These are phyloP conservation scores for Carex scoparia DNA, from an alignment of 176 grass and related monocot genomes.

Conservation along the genomic window DNA sequence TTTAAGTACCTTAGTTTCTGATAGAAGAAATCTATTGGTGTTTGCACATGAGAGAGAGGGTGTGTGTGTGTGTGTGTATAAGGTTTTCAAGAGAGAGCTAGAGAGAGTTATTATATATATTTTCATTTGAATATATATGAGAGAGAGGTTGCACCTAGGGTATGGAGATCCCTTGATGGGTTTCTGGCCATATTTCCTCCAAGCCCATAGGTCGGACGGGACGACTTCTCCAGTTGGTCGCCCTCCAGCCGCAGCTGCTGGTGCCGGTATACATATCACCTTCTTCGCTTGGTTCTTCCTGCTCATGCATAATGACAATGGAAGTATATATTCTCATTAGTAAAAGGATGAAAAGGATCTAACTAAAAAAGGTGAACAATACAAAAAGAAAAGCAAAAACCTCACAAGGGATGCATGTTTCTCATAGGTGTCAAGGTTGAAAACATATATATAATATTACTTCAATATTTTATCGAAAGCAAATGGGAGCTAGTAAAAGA, in stretches of 20 bases:
- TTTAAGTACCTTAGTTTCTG: conserved; percentile 21
- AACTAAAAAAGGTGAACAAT: neutral
- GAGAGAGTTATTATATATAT: neutral
- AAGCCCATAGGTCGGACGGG: conserved; percentile 97
- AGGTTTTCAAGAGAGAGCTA: neutral
- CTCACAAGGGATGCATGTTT: neutral
- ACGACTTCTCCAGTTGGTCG: conserved; percentile 73
- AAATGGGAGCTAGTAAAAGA: no score
- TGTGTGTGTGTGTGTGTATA: no score
- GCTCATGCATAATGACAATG: conserved; percentile 15
- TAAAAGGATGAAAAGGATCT: neutral
- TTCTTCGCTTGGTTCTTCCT: conserved; percentile 95
- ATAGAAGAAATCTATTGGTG: conserved; percentile 33
- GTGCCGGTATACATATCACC: conserved; percentile 93
- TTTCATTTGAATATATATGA: neutral
- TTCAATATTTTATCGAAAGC: neutral
- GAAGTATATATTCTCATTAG: neutral
- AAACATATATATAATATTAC: neutral
- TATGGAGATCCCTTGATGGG: conserved; percentile 98
- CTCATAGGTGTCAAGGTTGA: neutral
- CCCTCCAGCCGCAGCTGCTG: conserved; percentile 44
- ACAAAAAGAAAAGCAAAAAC: neutral
- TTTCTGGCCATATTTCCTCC: conserved; percentile 99
- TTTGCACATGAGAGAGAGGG: conserved; percentile 34
- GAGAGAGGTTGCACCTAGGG: conserved; percentile 53